Base-by-base conservation (phyloP, 2,329 filamentous ascomycete species). In the Ophiostoma ulmi region DNA sequence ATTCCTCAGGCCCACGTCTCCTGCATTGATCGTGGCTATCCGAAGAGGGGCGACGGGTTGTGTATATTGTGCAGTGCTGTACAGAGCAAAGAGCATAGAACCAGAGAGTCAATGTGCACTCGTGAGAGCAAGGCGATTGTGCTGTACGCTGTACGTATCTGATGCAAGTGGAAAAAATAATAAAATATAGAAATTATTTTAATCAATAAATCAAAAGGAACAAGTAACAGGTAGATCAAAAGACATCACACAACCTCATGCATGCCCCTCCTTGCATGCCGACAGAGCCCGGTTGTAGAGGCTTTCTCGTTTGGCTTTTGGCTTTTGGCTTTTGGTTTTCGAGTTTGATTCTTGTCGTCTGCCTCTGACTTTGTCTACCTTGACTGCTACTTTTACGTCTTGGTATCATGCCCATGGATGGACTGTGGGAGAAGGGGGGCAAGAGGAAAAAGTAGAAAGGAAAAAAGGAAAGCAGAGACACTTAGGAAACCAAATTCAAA, bases 231-330 rank as follows among this genome's bases (percentile, higher is more conserved):
- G 41, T 26, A 17, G n/a, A 52, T 36, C 22, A 36, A 39, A 44
- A 70, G 48, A 68, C 48, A 70, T 63, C 64, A 68, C 65, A 70
- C 64, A 70, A 63, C 48, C 64, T 52, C 69, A 64, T 69, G 68
- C 38, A 65, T 31, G 69, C 63, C 41, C 48, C 64, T 65, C 69
- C 69, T 70, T 65, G 35, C 63, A 26, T 38, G 44, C 61, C 31
- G 69, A 22, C 35, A 38, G 31, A 63, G 52, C 26, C 58, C 58
- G 58, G 58, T 20, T n/a, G 20, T 31, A 31, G 10, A 13, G 52
- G 8, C 52, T 31, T 22, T 31, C 13, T 20, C 26, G n/a, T 58
- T 11, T 26, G 31, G 31, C 31, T 31, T 31, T 31, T 31, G 31
- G 31, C 31, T 3, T 31, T 31, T 31, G 31, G 31, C 31, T 3